These are phyloP conservation scores for Lentinula detonsa DNA, from an alignment of 768 basidiomycete species.

Conservation along the genomic window DNA sequence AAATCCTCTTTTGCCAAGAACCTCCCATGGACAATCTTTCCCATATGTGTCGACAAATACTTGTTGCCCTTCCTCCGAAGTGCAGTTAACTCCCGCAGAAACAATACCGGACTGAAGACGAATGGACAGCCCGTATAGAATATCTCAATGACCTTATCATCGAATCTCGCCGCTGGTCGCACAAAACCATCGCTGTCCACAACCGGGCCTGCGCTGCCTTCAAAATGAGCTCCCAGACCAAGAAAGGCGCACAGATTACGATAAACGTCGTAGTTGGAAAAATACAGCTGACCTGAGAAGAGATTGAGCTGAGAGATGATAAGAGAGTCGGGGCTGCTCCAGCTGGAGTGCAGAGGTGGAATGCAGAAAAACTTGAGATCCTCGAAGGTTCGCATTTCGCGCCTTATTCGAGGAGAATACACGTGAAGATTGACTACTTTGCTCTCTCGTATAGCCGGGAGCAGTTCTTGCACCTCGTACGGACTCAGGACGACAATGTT, in stretches of 20 bases:
- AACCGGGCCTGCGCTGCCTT: not conserved
- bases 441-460: conserved; percentile 18
- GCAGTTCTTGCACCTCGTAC: conserved; percentile 20
- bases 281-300: conserved; percentile 26
- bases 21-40: conserved; percentile 27
- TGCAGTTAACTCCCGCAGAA: conserved; percentile 26
- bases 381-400: conserved; percentile 10
- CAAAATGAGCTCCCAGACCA: conserved; percentile 4
- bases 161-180: conserved; percentile 12
- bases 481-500: conserved; percentile 24
- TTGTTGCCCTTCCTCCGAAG: conserved; percentile 31
- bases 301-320: conserved; percentile 17
- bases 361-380: conserved; percentile 18
- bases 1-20: conserved; percentile 22
- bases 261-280: conserved; percentile 21
- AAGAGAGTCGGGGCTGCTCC: not conserved
- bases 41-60: conserved; percentile 32
- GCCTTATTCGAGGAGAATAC: conserved; percentile 16
- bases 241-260: conserved; percentile 19
- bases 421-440: conserved; percentile 17
- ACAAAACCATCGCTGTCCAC: conserved; percentile 27
- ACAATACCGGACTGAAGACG: conserved; percentile 26
- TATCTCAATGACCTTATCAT: not conserved
- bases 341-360: conserved; percentile 12
- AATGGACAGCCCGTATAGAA: conserved; percentile 17